Conservation (phyloP, 1,284 basidiomycete genomes). For the Tilletia setariae region DNA sequence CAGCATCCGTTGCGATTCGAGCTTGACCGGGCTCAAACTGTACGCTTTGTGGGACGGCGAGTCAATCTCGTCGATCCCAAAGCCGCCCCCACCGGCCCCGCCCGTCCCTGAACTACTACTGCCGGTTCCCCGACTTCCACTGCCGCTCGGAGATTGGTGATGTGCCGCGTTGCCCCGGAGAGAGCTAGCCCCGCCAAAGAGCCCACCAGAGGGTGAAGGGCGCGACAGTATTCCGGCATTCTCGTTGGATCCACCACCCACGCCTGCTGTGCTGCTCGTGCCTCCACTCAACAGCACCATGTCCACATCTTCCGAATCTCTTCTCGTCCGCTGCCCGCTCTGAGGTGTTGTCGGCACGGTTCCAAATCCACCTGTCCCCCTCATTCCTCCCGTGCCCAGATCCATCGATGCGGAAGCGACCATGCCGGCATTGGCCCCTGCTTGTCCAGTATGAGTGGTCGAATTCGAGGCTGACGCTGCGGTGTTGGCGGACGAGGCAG, state of each 20-base stretch:
- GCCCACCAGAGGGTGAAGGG: neutral
- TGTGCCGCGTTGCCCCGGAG: neutral
- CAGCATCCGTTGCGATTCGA: slow-evolving; percentile 76
- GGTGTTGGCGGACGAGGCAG: neutral
- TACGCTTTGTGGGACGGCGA: slow-evolving; percentile 75
- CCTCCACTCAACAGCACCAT: slow-evolving; percentile 1
- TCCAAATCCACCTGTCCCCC: neutral
- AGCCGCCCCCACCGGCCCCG: slow-evolving; percentile 46
- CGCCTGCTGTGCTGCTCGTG: neutral
- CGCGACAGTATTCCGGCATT: neutral
- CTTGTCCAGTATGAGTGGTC: too few relatives aligned
- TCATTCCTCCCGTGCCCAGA: too few relatives aligned
- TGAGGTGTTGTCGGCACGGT: neutral
- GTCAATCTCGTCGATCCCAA: slow-evolving; percentile 44
- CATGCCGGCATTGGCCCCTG: too few relatives aligned
- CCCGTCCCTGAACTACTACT: slow-evolving; percentile 49
- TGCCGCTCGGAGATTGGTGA: neutral
- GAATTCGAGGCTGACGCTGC: neutral
- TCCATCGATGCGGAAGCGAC: too few relatives aligned
- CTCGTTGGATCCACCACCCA: neutral
- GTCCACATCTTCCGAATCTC: neutral
- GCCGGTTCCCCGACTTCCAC: slow-evolving; percentile 15
- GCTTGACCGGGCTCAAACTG: slow-evolving; percentile 82
- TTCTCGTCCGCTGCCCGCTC: neutral
- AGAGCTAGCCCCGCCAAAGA: neutral